Base-by-base conservation (phyloP, 441 rosid genomes). In the Adansonia gregorii region DNA sequence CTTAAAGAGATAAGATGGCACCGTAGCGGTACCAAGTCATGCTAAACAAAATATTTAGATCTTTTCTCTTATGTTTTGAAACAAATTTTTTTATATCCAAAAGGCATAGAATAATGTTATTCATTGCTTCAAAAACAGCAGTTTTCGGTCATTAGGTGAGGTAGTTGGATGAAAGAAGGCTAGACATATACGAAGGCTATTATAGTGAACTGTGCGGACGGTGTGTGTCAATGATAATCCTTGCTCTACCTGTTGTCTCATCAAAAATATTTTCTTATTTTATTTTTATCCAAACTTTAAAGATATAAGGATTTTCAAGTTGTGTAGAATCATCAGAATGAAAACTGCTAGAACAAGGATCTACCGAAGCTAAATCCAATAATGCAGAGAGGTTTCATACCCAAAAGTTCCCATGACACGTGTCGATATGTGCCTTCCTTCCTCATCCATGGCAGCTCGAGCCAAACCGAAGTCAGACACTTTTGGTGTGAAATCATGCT, bases 351-450 rank as follows among this genome's bases (percentile, higher is more conserved):
- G 4, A 12, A 35, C 67, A 63, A 19, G 35, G 8, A 45, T 43
- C n/a, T 45, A n/a, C 35, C 8, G 19, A 43, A 67, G 31, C 17
- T 43, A 67, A 45, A 45, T 67, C 54, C 72, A 45, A 67, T 4
- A 10, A 4, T 46, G 55, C 27, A 11, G 4, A 67, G 31, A 43
- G 59, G 56, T 24, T 24, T 51, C 45, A 58, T 84, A 93, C 98
- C 99, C 99, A 67, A 95, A 95, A 45, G 99, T 95, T 79, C 99
- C 99, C 98, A 94, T 94, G 51, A 95, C 97, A 15, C 97, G 97
- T 0, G 98, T 95, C 5, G 99, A 95, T 80, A 95, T 94, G 84
- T 94, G 97, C 75, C 84, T 84, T 78, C 84, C 90, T 79, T 90
- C 93, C 91, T 90, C 99, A 31, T 95, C 99, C 80, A 92, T 72